phyloP scores from a whole-genome alignment of 179 eudicot species.

The Beta macrorhiza region DNA sequence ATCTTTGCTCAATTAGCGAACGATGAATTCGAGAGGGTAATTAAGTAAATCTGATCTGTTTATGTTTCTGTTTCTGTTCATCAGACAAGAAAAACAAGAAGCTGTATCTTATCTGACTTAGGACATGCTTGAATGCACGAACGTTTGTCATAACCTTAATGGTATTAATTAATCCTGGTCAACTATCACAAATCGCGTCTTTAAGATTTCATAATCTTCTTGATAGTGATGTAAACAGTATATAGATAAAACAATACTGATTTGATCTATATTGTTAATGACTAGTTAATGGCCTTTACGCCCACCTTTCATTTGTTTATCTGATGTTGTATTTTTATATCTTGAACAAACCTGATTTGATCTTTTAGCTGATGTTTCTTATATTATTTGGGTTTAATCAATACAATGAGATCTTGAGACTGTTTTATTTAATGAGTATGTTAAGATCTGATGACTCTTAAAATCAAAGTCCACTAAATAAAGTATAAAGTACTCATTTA shows the following conservation, averaged over 20 bases:
- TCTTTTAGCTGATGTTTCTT: constrained; percentile 15
- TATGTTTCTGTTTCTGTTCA: constrained; percentile 20
- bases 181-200: constrained; percentile 18
- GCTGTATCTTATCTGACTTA: constrained; percentile 14
- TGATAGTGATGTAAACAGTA: constrained; percentile 14
- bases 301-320: constrained; percentile 4
- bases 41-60: not conserved
- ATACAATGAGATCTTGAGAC: constrained; percentile 19
- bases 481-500: constrained; percentile 19
- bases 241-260: constrained; percentile 8
- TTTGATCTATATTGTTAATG: not conserved
- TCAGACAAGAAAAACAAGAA: constrained; percentile 21
- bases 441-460: constrained; percentile 22
- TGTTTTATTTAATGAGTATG: constrained; percentile 13
- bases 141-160: constrained; percentile 1
- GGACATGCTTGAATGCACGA: constrained; percentile 18
- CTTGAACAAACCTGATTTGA: not conserved
- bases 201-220: constrained; percentile 22
- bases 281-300: not conserved
- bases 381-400: constrained; percentile 20
- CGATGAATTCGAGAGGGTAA: not conserved
- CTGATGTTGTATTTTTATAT: not conserved
- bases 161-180: constrained; percentile 10
- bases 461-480: constrained; percentile 19
- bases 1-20: not conserved